These are phyloP conservation scores for Pilasporangium apinafurcum DNA, from an alignment of 352 stramenopile genomes.

Conservation along the genomic window DNA sequence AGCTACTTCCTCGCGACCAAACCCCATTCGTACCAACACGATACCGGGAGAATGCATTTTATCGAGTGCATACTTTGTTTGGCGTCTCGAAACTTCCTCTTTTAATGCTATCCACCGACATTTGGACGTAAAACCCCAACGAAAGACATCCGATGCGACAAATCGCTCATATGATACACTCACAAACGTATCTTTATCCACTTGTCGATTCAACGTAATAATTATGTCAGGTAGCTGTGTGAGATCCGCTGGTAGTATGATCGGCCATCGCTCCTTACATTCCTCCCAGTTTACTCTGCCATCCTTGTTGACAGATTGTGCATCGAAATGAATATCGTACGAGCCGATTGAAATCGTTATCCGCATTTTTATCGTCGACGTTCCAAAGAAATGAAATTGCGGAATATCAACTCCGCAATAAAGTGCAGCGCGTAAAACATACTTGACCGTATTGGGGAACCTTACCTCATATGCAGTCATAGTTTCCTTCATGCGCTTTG, in stretches of 20 bases:
- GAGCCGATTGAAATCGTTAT: conserved; percentile 40
- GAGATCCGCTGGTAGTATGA: conserved; percentile 56
- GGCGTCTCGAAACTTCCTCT: conserved; percentile 52
- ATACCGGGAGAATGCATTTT: conserved; percentile 39
- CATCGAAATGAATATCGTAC: conserved; percentile 44
- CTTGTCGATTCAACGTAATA: conserved; percentile 50
- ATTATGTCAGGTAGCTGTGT: conserved; percentile 65
- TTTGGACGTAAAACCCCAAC: conserved; percentile 29
- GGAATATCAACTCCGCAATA: conserved; percentile 58
- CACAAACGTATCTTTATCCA: conserved; percentile 55
- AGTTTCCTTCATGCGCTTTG: conserved; percentile 33
- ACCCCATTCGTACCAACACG: conserved; percentile 49
- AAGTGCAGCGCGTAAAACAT: conserved; percentile 50
- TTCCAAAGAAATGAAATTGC: conserved; percentile 4
- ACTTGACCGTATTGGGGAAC: conserved; percentile 49
- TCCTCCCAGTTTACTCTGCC: conserved; percentile 40
- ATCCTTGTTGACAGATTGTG: conserved; percentile 36
- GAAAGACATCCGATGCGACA: conserved; percentile 26
- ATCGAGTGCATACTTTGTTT: conserved; percentile 50
- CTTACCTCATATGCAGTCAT: conserved; percentile 7
- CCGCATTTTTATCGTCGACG: conserved; percentile 24
- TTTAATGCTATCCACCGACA: conserved; percentile 49
- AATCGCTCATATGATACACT: conserved; percentile 53
- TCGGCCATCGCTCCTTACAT: conserved; percentile 33
- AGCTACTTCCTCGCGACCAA: conserved; percentile 63